Evolutionary conservation across 2,329 filamentous ascomycete species (phyloP).

Genomic region (Fusarium floridanum): DNA sequence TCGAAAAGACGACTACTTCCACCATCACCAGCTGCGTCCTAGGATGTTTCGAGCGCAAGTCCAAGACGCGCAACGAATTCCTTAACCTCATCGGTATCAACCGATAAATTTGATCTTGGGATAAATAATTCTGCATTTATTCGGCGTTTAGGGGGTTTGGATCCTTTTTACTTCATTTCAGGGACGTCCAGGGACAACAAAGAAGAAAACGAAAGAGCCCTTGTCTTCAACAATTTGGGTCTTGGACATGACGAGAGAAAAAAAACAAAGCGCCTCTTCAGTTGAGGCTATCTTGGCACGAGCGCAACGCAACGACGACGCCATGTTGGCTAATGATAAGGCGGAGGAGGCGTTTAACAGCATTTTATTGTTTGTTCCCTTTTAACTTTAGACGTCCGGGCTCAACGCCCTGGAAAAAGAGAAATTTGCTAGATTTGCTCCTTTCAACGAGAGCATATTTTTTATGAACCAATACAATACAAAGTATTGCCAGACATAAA

Average conservation of each 20-base stretch:
- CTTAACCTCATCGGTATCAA: constrained; percentile 81
- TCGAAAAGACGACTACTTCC: constrained; percentile 87
- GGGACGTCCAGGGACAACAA: constrained; percentile 30
- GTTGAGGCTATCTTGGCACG: background rate
- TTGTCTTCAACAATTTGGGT: constrained; percentile 50
- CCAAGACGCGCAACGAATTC: constrained; percentile 96
- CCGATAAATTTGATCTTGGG: constrained; percentile 17
- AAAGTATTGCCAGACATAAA: background rate
- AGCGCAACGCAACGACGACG: too few relatives aligned
- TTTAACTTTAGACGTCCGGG: constrained; percentile 45
- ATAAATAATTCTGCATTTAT: constrained; percentile 27
- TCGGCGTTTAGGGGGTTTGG: constrained; percentile 26
- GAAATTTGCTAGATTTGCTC: constrained; percentile 12
- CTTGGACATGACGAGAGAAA: constrained; percentile 16
- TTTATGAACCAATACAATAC: background rate
- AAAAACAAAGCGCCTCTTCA: constrained; percentile 23
- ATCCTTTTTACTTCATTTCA: constrained; percentile 19
- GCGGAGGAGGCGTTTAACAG: constrained; percentile 33
- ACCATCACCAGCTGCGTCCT: constrained; percentile 98
- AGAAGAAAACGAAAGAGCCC: constrained; percentile 32
- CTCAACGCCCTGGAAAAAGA: constrained; percentile 48
- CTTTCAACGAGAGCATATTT: background rate
- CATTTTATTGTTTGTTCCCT: constrained; percentile 27
- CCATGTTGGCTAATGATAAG: background rate
- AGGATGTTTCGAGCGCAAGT: constrained; percentile 92